Conservation (phyloP, 2,329 filamentous ascomycete genomes). For the Bertia moriformis region DNA sequence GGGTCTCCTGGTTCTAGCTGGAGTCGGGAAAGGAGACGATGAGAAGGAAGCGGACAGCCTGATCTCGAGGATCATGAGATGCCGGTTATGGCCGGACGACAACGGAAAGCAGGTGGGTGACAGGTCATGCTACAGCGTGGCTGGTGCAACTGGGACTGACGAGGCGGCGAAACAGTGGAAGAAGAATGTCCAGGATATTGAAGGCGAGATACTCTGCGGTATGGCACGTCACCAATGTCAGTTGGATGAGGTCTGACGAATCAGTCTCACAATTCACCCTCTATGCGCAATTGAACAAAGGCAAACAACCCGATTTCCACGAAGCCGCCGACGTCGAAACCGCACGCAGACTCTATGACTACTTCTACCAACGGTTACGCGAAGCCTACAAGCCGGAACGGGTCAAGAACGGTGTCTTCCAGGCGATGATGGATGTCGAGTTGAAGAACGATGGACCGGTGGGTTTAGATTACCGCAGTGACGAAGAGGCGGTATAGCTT, state of each 20-base stretch:
- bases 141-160: neutral
- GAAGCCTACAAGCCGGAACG: constrained; percentile 56
- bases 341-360: constrained; percentile 68
- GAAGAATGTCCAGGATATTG: constrained; percentile 71
- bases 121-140: no score
- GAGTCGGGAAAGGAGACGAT: constrained; percentile 79
- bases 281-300: constrained; percentile 84
- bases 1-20: constrained; percentile 81
- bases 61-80: constrained; percentile 73
- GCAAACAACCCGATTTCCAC: constrained; percentile 89
- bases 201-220: constrained; percentile 91
- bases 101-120: constrained; percentile 5
- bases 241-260: neutral
- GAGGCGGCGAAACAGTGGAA: constrained; percentile 55
- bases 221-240: constrained; percentile 13
- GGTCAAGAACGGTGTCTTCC: constrained; percentile 92
- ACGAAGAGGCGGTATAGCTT: neutral
- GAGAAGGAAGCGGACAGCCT: constrained; percentile 74
- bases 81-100: constrained; percentile 83
- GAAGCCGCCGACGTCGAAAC: constrained; percentile 67
- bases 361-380: constrained; percentile 66
- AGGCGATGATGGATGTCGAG: constrained; percentile 97
- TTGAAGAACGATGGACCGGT: constrained; percentile 74
- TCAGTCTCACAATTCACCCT: constrained; percentile 94
- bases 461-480: constrained; percentile 9